Evolutionary conservation across 129 eudicot species (phyloP), one percentile per base, ranked within the genome.

Genomic region (Pittosporum tobira): DNA sequence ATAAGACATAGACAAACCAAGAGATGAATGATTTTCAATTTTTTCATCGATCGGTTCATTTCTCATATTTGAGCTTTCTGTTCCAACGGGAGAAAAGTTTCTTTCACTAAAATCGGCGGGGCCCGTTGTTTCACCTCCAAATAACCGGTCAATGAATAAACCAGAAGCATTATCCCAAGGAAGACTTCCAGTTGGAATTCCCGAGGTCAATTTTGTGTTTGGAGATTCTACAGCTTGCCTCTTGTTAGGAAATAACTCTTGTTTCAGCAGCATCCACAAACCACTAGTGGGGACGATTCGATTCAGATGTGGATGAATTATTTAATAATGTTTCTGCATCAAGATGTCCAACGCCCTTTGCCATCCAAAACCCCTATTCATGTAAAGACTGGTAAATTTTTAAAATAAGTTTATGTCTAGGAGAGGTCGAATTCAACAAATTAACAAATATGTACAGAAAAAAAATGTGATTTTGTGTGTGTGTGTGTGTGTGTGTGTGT

Each of bases 351-450:
- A 66, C 67, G 8, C 62, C 66, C 48, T 74, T 69, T 27, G 74
- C 57, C 63, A 68, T 68, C 74, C 70, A 74, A 62, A 74, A 67
- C 7, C 70, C 65, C 49, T 68, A 67, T 30, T 73, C 69, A 54
- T 61, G 69, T 31, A 66, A 61, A 51, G 63, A 57, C 71, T 48
- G 57, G 2, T 58, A 47, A 30, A 16, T 0, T 0, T 16, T 44
- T 44, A 6, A 44, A 3, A 53, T 34, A 34, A 34, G 40, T 34
- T 9, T 34, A 8, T 34, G 10, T 34, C 7, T 34, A 34, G 11
- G 13, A 34, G 40, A 34, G 7, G 40, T 12, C 7, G 7, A 12
- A 34, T 34, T 34, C 40, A 34, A 34, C 40, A 34, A 34, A 34
- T 34, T 34, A 34, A 8, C n/a, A n/a, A n/a, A n/a, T n/a, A n/a